Evolutionary conservation across 805 yeast genomes (phyloP), one percentile per base, ranked within the genome.

Genomic region (Candida insectorum): DNA sequence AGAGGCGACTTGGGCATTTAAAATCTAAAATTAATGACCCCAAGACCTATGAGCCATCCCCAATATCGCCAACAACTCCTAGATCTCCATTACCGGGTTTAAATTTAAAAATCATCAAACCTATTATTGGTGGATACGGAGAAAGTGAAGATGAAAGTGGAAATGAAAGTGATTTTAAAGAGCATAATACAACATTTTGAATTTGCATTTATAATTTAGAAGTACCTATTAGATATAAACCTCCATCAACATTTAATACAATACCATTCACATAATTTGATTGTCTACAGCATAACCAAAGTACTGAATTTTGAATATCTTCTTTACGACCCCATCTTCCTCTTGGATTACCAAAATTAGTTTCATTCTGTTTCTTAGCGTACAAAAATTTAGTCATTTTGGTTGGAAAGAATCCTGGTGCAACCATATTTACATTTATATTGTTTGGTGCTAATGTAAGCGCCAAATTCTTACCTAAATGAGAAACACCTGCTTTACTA

Each of bases 341-440:
- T 40, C 76, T 59, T 6, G 85, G 85, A 55, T 78, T 79, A 20
- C 50, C 44, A 25, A 52, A 60, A 7, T 42, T 44, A 62, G 76
- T 59, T 4, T 46, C 30, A 17, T 68, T 71, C 6, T 69, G 71
- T 14, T 69, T 55, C 30, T 53, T 54, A 23, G 62, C 66, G 26
- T 79, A 59, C 30, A 79, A 44, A 0, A 81, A 85, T 39, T 71
- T 68, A 17, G 83, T 66, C 85, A 80, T 78, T 56, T 76, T 79
- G 16, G 80, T 71, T 13, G 81, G 81, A 65, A 80, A 76, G 50
- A 79, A 79, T 0, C 86, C 86, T 0, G 86, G 85, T 2, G 84
- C 82, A 41, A 80, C 51, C 11, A 72, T 56, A 57, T 80, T 80
- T 35, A 79, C 83, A 24, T 75, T 78, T 45, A 80, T 71, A 56